These are phyloP conservation scores for Penstemon newberryi DNA, from an alignment of 257 asterid species.

Conservation along the genomic window DNA sequence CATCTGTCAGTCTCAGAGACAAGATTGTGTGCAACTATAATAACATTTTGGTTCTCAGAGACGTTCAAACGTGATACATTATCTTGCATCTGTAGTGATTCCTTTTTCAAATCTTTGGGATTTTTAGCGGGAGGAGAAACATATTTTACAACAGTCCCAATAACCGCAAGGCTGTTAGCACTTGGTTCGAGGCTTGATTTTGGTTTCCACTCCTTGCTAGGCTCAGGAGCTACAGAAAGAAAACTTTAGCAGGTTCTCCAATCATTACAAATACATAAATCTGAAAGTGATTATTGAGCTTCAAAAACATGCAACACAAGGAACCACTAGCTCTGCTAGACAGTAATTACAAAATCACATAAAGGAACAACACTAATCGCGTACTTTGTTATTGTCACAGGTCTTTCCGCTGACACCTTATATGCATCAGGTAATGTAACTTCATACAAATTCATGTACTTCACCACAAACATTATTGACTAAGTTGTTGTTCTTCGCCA, in stretches of 20 bases:
- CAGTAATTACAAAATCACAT: constrained; percentile 10
- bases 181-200: constrained; percentile 62
- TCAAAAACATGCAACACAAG: neutral
- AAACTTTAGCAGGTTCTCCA: constrained; percentile 27
- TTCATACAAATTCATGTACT: neutral
- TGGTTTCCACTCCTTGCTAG: constrained; percentile 95
- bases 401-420: too few species aligned
- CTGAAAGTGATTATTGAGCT: constrained; percentile 10
- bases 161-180: constrained; percentile 54
- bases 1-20: constrained; percentile 85
- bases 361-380: constrained; percentile 1
- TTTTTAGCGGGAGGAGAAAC: constrained; percentile 48
- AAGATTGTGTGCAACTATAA: constrained; percentile 87
- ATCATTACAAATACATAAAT: constrained; percentile 12
- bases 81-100: constrained; percentile 55
- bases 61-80: constrained; percentile 46
- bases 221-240: constrained; percentile 57
- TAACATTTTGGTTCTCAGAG: constrained; percentile 73
- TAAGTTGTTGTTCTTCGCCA: too few species aligned
- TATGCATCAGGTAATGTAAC: neutral
- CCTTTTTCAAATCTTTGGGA: constrained; percentile 46
- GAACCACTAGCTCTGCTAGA: constrained; percentile 10
- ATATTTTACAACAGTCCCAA: constrained; percentile 54
- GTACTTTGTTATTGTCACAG: neutral
- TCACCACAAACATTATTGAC: constrained; percentile 6